Evolutionary conservation across 768 basidiomycete genomes (phyloP), one percentile per base, ranked within the genome.

Genomic region (Hericium coralloides): DNA sequence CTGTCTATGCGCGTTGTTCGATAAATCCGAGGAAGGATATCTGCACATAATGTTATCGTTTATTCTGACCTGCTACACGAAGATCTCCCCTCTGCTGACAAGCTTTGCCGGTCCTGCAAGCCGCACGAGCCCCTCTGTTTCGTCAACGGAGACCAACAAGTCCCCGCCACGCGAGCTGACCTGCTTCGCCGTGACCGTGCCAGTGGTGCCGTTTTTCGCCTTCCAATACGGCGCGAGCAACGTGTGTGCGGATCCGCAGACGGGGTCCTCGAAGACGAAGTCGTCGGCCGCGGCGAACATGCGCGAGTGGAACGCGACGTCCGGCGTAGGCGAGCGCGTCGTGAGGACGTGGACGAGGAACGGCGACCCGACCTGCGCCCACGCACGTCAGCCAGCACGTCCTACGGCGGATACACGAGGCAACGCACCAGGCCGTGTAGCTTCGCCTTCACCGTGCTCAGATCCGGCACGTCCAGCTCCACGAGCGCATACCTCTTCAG

Each of bases 161-260:
- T 61, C 55, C 3, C 60, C 60, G 9, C 41, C 60, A 38, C 58
- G 55, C 14, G 39, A 10, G 38, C 60, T 61, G 26, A 59, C 60
- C 26, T 61, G 60, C 18, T 51, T 56, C 22, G 49, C 58, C 18
- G 39, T 7, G 15, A 61, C n/a, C 4, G 18, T 39, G 0, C 36
- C 38, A 0, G 47, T 26, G 3, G 56, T 10, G 9, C 22, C 37
- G 2, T 49, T 55, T 43, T 49, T 39, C 3, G 7, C 18, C 41
- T 50, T 52, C 75, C 68, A 72, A 60, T 68, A 72, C 1, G 66
- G 63, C n/a, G 63, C 62, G 17, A 69, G 54, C 2, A 67, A 38
- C 7, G 63, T 59, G 52, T 70, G 68, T 2, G 68, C 68, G 2
- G 65, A 67, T 1, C 71, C 70, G 26, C 65, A 67, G 18, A 70